phyloP scores from a whole-genome alignment of 495 filamentous ascomycete species.

The Lichina pygmaea region DNA sequence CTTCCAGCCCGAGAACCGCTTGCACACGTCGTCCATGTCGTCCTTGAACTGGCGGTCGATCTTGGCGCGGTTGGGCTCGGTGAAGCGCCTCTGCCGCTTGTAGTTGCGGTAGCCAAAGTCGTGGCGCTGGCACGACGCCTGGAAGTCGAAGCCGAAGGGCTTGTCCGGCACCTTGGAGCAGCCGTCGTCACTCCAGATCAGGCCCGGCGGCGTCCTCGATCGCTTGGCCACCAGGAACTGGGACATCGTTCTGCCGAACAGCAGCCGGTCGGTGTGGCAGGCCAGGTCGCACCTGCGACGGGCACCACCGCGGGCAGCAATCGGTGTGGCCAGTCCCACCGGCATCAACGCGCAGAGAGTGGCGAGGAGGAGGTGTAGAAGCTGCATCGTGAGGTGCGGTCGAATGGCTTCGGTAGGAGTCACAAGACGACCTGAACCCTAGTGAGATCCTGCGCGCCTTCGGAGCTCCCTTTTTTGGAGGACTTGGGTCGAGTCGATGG shows the following conservation, averaged over 20 bases:
- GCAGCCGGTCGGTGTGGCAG: not conserved
- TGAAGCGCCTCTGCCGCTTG: conserved; percentile 16
- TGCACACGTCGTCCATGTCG: conserved; percentile 11
- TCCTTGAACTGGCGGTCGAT: conserved; percentile 19
- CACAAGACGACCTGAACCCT: too few relatives aligned
- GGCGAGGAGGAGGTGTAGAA: not conserved
- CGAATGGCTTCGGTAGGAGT: too few relatives aligned
- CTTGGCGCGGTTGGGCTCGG: conserved; percentile 6
- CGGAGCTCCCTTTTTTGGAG: too few relatives aligned
- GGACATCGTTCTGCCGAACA: not conserved
- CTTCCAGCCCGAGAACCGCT: not conserved
- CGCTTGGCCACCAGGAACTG: conserved; percentile 4
- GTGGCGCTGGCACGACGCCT: conserved; percentile 16
- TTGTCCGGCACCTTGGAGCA: conserved; percentile 18
- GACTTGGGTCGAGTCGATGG: too few relatives aligned
- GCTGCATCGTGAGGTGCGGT: not conserved
- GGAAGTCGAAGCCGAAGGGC: conserved; percentile 19
- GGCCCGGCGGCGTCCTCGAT: conserved; percentile 7
- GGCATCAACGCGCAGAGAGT: not conserved
- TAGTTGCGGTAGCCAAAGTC: conserved; percentile 24
- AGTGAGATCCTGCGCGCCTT: too few relatives aligned
- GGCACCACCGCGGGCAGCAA: not conserved
- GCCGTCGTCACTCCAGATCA: conserved; percentile 18
- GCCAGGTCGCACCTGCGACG: not conserved
- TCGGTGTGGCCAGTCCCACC: not conserved